Evolutionary conservation across 73 alveolate genomes (phyloP).

Genomic region (Vitrella brassicaformis): DNA sequence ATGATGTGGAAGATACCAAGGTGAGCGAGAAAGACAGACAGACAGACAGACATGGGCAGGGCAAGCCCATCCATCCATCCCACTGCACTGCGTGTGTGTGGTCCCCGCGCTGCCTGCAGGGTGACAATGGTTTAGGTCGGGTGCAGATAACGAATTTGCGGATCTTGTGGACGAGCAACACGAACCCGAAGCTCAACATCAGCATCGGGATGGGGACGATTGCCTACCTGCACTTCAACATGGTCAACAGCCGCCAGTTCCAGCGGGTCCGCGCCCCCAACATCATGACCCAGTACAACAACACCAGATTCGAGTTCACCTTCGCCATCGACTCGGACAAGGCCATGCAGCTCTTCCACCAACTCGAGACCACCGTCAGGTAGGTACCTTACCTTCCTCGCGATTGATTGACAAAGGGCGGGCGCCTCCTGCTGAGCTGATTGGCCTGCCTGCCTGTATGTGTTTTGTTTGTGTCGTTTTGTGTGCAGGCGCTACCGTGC

Average conservation of each 20-base stretch:
- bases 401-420: neutral
- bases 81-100: neutral
- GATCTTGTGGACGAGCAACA: neutral
- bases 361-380: neutral
- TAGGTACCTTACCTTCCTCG: too few species aligned
- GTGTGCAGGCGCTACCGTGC: neutral
- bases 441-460: neutral
- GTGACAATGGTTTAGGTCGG: neutral
- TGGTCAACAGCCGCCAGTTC: neutral
- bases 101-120: neutral
- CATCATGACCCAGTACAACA: neutral
- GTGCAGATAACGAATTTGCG: neutral
- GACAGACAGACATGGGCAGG: neutral
- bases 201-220: neutral
- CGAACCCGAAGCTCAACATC: neutral
- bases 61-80: too few species aligned
- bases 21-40: neutral
- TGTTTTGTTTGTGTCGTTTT: neutral
- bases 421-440: neutral
- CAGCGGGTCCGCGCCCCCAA: neutral
- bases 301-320: neutral
- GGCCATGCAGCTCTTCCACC: neutral
- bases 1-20: neutral
- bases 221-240: neutral
- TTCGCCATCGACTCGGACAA: neutral